Conservation (phyloP, 352 stramenopile genomes). For the Pythium vanterpoolii region DNA sequence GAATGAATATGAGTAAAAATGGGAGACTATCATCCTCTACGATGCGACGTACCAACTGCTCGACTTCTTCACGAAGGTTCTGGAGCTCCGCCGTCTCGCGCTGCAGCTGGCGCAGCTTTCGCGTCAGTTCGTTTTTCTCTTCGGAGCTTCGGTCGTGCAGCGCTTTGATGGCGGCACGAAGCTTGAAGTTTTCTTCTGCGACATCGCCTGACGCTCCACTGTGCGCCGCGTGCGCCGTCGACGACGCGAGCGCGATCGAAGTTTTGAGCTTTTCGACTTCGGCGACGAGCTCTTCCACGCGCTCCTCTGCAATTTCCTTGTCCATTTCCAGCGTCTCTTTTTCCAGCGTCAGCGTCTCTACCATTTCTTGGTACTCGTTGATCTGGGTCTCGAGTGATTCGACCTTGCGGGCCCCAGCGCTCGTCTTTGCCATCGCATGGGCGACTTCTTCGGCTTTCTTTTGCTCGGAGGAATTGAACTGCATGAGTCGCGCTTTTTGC, state of each 20-base stretch:
- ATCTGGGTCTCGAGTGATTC: conserved; percentile 66
- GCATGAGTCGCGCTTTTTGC: conserved; percentile 58
- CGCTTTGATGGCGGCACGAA: conserved; percentile 76
- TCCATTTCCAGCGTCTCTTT: conserved; percentile 89
- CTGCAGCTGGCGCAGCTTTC: conserved; percentile 72
- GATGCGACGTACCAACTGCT: conserved; percentile 47
- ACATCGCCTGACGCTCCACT: conserved; percentile 35
- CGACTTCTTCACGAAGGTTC: conserved; percentile 61
- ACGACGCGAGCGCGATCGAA: conserved; percentile 43
- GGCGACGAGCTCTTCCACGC: conserved; percentile 63
- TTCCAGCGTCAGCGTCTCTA: conserved; percentile 84
- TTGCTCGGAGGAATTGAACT: conserved; percentile 67
- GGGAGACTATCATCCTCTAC: neutral
- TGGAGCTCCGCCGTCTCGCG: conserved; percentile 70
- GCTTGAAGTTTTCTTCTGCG: conserved; percentile 79
- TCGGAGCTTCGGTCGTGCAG: conserved; percentile 75
- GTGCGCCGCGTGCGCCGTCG: conserved; percentile 39
- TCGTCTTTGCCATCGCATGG: conserved; percentile 64
- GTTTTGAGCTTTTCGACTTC: conserved; percentile 78
- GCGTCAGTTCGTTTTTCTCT: conserved; percentile 81
- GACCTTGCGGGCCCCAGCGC: conserved; percentile 59
- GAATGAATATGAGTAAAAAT: neutral
- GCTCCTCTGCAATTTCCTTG: conserved; percentile 86
- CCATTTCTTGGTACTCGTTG: conserved; percentile 72
- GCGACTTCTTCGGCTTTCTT: conserved; percentile 79